phyloP scores from a whole-genome alignment of 192 early-diverging fungal genomes.

The Borealophlyctis nickersoniae region DNA sequence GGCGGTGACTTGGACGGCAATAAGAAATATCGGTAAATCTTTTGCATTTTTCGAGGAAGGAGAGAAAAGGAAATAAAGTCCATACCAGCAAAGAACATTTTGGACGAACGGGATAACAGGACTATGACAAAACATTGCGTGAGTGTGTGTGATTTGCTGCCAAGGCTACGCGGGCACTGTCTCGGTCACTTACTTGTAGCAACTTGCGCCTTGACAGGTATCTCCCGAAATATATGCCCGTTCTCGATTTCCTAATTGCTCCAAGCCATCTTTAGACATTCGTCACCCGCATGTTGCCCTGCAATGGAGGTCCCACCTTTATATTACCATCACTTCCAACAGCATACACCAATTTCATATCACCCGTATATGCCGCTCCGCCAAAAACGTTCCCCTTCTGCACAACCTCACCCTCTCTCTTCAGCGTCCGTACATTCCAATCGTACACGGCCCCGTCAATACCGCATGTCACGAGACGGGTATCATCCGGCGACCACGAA shows the following conservation, averaged over 20 bases:
- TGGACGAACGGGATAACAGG: slow-evolving; percentile 29
- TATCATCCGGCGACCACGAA: slow-evolving; percentile 54
- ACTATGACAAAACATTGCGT: no score
- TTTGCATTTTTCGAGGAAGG: no score
- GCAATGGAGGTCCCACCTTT: slow-evolving; percentile 7
- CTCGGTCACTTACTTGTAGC: slow-evolving; percentile 20
- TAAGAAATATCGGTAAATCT: no score
- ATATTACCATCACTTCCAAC: slow-evolving; percentile 35
- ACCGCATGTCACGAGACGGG: slow-evolving; percentile 43
- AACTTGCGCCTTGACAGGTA: slow-evolving; percentile 17
- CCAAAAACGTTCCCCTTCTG: slow-evolving; percentile 20
- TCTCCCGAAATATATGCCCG: slow-evolving; percentile 27
- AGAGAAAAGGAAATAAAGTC: not conserved
- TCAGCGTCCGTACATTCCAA: slow-evolving; percentile 40
- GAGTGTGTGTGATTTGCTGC: no score
- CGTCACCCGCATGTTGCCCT: not conserved
- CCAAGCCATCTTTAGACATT: not conserved
- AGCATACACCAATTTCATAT: slow-evolving; percentile 39
- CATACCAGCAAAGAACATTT: slow-evolving; percentile 34
- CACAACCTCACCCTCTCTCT: slow-evolving; percentile 36
- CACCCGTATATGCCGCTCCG: slow-evolving; percentile 32
- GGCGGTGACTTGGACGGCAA: no score
- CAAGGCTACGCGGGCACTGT: no score
- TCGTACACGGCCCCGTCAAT: slow-evolving; percentile 49
- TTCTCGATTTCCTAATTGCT: slow-evolving; percentile 35